A percentile compares a stretch with the other conserved stretches of the same genome.
Conservation (phyloP, 2,329 filamentous ascomycete genomes). For the Blastomyces parvus region DNA sequence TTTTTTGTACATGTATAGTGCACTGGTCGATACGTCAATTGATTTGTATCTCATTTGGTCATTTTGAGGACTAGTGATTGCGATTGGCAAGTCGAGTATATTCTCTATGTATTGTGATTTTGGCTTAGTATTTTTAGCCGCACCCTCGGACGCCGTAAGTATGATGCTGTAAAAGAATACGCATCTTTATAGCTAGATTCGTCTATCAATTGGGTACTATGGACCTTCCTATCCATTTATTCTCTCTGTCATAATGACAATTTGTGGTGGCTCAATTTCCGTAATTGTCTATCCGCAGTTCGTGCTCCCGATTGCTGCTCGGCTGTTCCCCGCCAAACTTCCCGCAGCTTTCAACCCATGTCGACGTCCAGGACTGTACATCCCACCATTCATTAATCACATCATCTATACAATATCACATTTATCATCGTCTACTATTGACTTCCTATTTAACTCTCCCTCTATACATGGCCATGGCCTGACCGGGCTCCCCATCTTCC, state of each 20-base stretch:
- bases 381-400: background rate
- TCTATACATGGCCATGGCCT: background rate
- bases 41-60: background rate
- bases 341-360: background rate
- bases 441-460: background rate
- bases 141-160: background rate
- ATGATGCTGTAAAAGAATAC: background rate
- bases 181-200: background rate
- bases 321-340: background rate
- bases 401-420: background rate
- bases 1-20: conserved; percentile 5
- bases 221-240: background rate
- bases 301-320: background rate
- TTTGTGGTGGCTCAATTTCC: background rate
- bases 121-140: background rate
- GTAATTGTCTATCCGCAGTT: background rate
- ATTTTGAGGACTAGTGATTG: background rate
- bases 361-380: too few species aligned
- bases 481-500: background rate
- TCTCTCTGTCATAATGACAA: background rate
- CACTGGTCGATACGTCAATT: background rate
- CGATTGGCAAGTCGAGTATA: background rate
- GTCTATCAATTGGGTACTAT: background rate
- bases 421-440: background rate
- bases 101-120: background rate